Conservation (phyloP, 257 asterid genomes). For the Mentha longifolia region DNA sequence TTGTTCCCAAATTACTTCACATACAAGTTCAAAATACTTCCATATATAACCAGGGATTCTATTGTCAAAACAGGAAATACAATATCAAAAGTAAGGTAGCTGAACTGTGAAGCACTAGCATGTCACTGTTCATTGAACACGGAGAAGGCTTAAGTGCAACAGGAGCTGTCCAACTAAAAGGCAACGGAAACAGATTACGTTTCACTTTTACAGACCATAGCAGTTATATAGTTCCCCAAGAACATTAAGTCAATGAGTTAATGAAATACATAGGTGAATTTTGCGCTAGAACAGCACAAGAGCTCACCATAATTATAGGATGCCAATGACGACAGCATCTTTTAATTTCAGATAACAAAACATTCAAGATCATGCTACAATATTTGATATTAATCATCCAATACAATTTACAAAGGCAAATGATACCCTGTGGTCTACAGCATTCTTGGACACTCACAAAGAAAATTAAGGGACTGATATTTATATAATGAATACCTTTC, state of each 20-base stretch:
- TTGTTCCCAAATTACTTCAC: conserved; percentile 9
- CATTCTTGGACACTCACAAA: background rate
- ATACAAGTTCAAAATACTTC: conserved; percentile 7
- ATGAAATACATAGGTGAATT: background rate
- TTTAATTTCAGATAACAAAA: conserved; percentile 20
- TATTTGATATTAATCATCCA: conserved; percentile 6
- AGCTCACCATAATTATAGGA: conserved; percentile 5
- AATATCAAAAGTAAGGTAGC: conserved; percentile 14
- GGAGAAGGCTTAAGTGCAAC: conserved; percentile 3
- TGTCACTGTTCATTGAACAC: conserved; percentile 2
- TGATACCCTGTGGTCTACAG: background rate
- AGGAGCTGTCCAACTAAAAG: conserved; percentile 10
- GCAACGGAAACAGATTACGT: background rate
- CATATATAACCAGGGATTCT: background rate
- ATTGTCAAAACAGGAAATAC: background rate
- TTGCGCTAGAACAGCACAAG: background rate
- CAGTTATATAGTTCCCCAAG: conserved; percentile 19
- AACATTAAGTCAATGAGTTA: conserved; percentile 9
- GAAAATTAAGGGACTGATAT: conserved; percentile 14
- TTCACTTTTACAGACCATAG: conserved; percentile 19
- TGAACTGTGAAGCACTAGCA: background rate
- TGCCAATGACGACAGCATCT: conserved; percentile 14
- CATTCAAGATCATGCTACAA: conserved; percentile 4
- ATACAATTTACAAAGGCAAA: background rate
- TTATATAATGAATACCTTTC: background rate